phyloP scores from a whole-genome alignment of 2,329 filamentous ascomycete genomes.

The Bipolaris sorokiniana region DNA sequence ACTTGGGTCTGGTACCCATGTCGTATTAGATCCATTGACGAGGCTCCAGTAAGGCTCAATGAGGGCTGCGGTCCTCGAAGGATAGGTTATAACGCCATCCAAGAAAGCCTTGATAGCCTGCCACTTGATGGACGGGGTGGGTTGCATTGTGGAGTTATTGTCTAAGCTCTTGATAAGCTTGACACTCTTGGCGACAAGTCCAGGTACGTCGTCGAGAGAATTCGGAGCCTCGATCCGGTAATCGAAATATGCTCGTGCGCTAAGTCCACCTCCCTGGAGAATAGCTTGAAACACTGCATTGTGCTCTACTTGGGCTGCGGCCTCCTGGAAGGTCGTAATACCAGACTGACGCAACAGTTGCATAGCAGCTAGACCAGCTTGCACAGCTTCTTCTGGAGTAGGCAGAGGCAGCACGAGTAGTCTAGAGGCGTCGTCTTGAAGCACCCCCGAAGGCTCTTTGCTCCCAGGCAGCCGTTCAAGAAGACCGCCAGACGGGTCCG shows the following conservation, averaged over 20 bases:
- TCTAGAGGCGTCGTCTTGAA: slow-evolving; percentile 2
- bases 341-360: slow-evolving; percentile 3
- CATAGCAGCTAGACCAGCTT: slow-evolving; percentile 4
- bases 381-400: not conserved
- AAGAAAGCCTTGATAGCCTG: slow-evolving; percentile 9
- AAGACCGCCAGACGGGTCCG: not conserved
- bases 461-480: slow-evolving; percentile 4
- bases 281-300: slow-evolving; percentile 2
- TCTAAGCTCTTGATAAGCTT: not conserved
- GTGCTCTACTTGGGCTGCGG: not conserved
- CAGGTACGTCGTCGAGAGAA: slow-evolving; percentile 1
- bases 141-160: slow-evolving; percentile 6
- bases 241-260: slow-evolving; percentile 8
- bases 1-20: slow-evolving; percentile 1
- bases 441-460: slow-evolving; percentile 7
- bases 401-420: slow-evolving; percentile 3
- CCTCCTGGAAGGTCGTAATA: slow-evolving; percentile 10
- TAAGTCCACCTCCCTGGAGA: not conserved
- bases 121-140: slow-evolving; percentile 5
- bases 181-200: slow-evolving; percentile 4
- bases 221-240: slow-evolving; percentile 8
- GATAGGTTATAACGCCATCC: slow-evolving; percentile 11
- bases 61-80: slow-evolving; percentile 4
- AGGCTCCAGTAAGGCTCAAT: slow-evolving; percentile 4
- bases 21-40: slow-evolving; percentile 7